Evolutionary conservation across 768 basidiomycete species (phyloP).

Genomic region (Amyloporia xantha): DNA sequence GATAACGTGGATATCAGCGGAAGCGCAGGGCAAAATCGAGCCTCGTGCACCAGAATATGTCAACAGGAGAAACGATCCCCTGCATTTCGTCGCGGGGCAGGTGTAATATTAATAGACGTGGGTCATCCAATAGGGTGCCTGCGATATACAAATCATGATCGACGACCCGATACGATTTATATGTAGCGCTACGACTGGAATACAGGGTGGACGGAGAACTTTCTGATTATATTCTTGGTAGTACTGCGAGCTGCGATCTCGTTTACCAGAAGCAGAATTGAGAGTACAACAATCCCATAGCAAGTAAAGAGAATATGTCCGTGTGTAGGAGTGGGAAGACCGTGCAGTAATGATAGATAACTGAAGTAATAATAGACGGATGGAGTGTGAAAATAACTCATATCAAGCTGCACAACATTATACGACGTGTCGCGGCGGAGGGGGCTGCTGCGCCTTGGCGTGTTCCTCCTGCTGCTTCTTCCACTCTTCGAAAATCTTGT

Average conservation of each 20-base stretch:
- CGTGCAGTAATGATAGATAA: too few species aligned
- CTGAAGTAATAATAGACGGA: too few species aligned
- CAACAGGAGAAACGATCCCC: slow-evolving; percentile 12
- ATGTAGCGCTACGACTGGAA: slow-evolving; percentile 1
- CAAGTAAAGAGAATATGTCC: too few species aligned
- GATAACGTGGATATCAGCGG: too few species aligned
- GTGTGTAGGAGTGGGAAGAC: too few species aligned
- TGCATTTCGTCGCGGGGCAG: slow-evolving; percentile 15
- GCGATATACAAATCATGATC: not conserved
- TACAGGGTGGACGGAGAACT: not conserved
- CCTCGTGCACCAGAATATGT: slow-evolving; percentile 58
- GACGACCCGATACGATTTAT: not conserved
- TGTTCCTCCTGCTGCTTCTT: slow-evolving; percentile 14
- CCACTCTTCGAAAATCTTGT: slow-evolving; percentile 42
- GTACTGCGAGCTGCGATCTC: too few species aligned
- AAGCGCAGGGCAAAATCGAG: slow-evolving; percentile 63
- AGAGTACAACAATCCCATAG: too few species aligned
- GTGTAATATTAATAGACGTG: slow-evolving; percentile 4
- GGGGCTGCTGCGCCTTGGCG: slow-evolving; percentile 7
- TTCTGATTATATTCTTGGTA: not conserved
- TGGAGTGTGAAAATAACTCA: too few species aligned
- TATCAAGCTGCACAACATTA: too few species aligned
- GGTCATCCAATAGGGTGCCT: not conserved
- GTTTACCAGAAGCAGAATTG: too few species aligned
- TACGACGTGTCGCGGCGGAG: slow-evolving; percentile 10